Percentiles rank a stretch among this genome's conserved stretches.
These are phyloP conservation scores for Linderniella brevidens DNA, from an alignment of 257 asterid species.

Conservation along the genomic window DNA sequence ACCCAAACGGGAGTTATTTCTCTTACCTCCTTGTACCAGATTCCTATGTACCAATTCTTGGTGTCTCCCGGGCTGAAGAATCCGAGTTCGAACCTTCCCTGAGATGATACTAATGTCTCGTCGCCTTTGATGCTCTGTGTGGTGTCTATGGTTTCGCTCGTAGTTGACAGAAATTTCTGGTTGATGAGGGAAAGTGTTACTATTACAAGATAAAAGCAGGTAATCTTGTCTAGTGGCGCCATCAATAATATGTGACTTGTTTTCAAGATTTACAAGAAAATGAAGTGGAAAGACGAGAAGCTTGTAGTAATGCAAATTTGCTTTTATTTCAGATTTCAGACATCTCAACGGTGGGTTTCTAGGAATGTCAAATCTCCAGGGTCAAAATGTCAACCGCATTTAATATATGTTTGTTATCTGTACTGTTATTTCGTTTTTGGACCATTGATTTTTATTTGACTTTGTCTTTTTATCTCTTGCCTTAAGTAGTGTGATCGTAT, in stretches of 20 bases:
- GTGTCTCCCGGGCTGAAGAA: slow-evolving; percentile 12
- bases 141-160: slow-evolving; percentile 12
- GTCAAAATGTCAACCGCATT: too few species aligned
- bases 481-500: too few species aligned
- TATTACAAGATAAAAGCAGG: neutral
- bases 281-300: too few species aligned
- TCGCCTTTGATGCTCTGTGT: slow-evolving; percentile 11
- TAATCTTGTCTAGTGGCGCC: neutral
- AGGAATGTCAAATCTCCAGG: too few species aligned
- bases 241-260: neutral
- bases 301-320: too few species aligned
- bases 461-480: too few species aligned
- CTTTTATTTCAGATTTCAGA: too few species aligned
- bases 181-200: neutral
- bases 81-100: slow-evolving; percentile 16
- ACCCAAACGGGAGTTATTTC: neutral
- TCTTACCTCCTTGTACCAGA: slow-evolving; percentile 8
- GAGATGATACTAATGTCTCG: slow-evolving; percentile 13
- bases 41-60: slow-evolving; percentile 8
- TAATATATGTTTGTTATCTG: too few species aligned
- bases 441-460: too few species aligned
- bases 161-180: neutral
- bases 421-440: too few species aligned
- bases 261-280: neutral
- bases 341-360: too few species aligned